phyloP scores from a whole-genome alignment of 768 basidiomycete genomes.

The Rhizopogon roseolus region DNA sequence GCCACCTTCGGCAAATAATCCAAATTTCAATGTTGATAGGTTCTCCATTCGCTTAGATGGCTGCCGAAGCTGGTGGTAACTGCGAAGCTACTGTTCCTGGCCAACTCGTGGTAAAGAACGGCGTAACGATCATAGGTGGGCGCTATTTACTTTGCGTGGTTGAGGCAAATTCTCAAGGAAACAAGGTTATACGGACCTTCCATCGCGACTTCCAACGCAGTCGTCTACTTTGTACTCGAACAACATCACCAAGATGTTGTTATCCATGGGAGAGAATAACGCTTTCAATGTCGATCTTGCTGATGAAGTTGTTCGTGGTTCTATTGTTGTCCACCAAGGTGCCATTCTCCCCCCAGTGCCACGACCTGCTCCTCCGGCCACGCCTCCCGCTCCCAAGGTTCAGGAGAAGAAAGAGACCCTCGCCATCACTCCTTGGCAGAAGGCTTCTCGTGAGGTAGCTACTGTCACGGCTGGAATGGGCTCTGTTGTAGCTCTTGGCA shows the following conservation, averaged over 20 bases:
- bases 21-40: conserved; percentile 7
- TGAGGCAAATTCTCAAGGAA: neutral
- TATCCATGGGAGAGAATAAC: conserved; percentile 66
- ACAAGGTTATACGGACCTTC: conserved; percentile 77
- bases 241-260: conserved; percentile 85
- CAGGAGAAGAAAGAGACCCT: conserved; percentile 36
- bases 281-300: conserved; percentile 65
- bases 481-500: conserved; percentile 65
- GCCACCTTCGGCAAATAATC: conserved; percentile 5
- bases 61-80: conserved; percentile 88
- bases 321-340: conserved; percentile 70
- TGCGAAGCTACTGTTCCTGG: conserved; percentile 81
- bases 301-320: conserved; percentile 83
- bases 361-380: conserved; percentile 57
- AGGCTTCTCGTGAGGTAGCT: conserved; percentile 70
- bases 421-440: conserved; percentile 85
- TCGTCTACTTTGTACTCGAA: conserved; percentile 89
- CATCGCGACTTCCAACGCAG: conserved; percentile 86
- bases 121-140: conserved; percentile 79
- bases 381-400: conserved; percentile 47
- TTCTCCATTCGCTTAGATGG: conserved; percentile 26
- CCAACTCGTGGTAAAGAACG: conserved; percentile 59
- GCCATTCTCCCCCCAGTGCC: conserved; percentile 62
- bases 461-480: conserved; percentile 76
- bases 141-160: conserved; percentile 6